Evolutionary conservation across 73 alveolate genomes (phyloP).

Genomic region (Paraurostyla sp.): DNA sequence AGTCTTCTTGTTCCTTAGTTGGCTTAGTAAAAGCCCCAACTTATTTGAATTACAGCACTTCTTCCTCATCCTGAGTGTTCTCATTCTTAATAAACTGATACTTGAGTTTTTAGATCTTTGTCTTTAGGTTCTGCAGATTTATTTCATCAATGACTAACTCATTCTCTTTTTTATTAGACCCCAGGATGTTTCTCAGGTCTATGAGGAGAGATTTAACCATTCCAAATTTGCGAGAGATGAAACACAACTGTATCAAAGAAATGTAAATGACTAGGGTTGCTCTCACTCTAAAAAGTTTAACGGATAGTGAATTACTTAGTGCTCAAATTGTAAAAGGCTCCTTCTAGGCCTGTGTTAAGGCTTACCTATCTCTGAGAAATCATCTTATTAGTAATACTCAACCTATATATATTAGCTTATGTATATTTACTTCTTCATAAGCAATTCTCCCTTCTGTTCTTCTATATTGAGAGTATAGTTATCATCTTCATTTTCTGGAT

Average conservation of each 20-base stretch:
- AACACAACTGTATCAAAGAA: not conserved
- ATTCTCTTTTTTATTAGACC: not conserved
- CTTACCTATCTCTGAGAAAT: not conserved
- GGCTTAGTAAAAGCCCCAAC: conserved; percentile 24
- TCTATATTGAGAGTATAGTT: not conserved
- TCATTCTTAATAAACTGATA: not conserved
- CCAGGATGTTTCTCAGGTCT: conserved; percentile 3
- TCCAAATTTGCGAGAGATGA: conserved; percentile 17
- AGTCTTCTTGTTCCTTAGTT: conserved; percentile 45
- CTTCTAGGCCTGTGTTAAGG: not conserved
- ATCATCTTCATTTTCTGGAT: conserved; percentile 21
- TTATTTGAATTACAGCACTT: not conserved
- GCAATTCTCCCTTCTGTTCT: conserved; percentile 24
- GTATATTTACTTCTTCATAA: conserved; percentile 1
- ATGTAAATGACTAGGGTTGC: conserved; percentile 18
- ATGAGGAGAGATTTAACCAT: not conserved
- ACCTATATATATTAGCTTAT: not conserved
- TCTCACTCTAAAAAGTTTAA: not conserved
- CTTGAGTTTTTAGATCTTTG: conserved; percentile 47
- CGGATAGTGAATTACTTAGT: not conserved
- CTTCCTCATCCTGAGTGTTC: conserved; percentile 18
- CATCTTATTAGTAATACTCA: not conserved
- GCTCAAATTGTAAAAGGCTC: not conserved
- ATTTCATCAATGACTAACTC: not conserved
- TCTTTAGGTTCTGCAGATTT: conserved; percentile 28